Conservation (phyloP, 2,329 filamentous ascomycete species). For the Colletotrichum abscissum region DNA sequence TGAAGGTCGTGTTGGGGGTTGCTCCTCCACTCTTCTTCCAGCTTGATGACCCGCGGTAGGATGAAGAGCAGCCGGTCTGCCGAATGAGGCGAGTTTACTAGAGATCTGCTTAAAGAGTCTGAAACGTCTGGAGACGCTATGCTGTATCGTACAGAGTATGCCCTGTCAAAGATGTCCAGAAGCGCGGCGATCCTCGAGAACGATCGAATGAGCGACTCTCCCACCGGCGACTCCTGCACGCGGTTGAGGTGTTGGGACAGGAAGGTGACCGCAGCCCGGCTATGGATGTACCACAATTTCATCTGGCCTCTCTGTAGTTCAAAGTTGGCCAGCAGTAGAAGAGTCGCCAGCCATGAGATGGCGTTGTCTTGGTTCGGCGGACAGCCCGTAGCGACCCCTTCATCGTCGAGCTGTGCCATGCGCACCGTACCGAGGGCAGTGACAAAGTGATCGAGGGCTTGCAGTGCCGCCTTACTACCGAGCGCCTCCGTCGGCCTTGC, state of each 20-base stretch:
- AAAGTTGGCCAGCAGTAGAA: neutral
- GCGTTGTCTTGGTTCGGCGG: slow-evolving; percentile 7
- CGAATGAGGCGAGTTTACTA: slow-evolving; percentile 1
- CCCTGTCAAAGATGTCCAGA: slow-evolving; percentile 15
- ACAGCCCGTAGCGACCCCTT: slow-evolving; percentile 6
- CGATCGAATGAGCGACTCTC: slow-evolving; percentile 8
- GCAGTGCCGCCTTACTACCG: slow-evolving; percentile 4
- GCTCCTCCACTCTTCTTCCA: slow-evolving; percentile 25
- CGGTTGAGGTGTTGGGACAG: slow-evolving; percentile 15
- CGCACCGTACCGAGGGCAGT: slow-evolving; percentile 6
- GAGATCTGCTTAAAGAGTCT: neutral
- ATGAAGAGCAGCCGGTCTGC: slow-evolving; percentile 6
- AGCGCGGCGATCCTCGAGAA: slow-evolving; percentile 24
- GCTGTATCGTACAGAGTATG: slow-evolving; percentile 15
- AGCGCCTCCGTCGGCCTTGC: neutral
- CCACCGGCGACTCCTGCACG: neutral
- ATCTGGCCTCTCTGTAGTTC: slow-evolving; percentile 22
- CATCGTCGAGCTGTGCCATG: slow-evolving; percentile 16
- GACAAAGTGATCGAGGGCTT: slow-evolving; percentile 23
- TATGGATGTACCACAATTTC: slow-evolving; percentile 27
- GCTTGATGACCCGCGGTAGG: slow-evolving; percentile 5
- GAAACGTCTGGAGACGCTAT: slow-evolving; percentile 11
- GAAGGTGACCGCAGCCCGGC: slow-evolving; percentile 17
- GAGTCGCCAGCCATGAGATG: slow-evolving; percentile 13
- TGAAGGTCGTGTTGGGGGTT: slow-evolving; percentile 18